phyloP scores from a whole-genome alignment of 2,329 filamentous ascomycete genomes.

The Tolypocladium tundrense region DNA sequence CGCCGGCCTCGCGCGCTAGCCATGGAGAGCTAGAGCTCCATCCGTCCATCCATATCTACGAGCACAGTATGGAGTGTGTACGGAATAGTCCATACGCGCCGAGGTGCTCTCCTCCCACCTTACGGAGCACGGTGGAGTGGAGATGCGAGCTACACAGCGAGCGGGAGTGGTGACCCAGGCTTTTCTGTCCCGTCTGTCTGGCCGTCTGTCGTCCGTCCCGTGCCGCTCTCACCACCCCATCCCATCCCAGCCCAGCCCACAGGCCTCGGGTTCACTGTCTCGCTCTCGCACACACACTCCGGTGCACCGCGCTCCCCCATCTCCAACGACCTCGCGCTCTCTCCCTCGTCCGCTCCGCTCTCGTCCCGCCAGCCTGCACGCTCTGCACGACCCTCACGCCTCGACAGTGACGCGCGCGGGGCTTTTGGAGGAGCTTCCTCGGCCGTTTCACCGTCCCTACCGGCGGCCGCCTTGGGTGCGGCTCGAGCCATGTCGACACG shows the following conservation, averaged over 20 bases:
- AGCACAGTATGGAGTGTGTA: too few relatives aligned
- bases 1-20: neutral
- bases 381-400: slow-evolving; percentile 11
- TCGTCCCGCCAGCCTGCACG: neutral
- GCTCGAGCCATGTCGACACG: slow-evolving; percentile 25
- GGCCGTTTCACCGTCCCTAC: neutral
- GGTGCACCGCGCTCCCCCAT: neutral
- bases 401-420: neutral
- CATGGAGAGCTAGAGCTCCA: neutral
- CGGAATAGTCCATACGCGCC: too few relatives aligned
- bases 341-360: neutral
- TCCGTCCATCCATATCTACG: neutral
- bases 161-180: neutral
- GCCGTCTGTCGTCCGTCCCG: neutral
- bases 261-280: neutral
- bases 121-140: neutral
- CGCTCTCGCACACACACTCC: neutral
- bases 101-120: neutral
- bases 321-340: neutral
- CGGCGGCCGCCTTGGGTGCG: neutral
- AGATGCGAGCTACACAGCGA: neutral
- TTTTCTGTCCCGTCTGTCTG: neutral
- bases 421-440: neutral
- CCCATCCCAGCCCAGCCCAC: neutral
- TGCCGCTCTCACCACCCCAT: slow-evolving; percentile 1